These are phyloP conservation scores for Chaetomium tenue DNA, from an alignment of 495 filamentous ascomycete genomes.

Conservation along the genomic window DNA sequence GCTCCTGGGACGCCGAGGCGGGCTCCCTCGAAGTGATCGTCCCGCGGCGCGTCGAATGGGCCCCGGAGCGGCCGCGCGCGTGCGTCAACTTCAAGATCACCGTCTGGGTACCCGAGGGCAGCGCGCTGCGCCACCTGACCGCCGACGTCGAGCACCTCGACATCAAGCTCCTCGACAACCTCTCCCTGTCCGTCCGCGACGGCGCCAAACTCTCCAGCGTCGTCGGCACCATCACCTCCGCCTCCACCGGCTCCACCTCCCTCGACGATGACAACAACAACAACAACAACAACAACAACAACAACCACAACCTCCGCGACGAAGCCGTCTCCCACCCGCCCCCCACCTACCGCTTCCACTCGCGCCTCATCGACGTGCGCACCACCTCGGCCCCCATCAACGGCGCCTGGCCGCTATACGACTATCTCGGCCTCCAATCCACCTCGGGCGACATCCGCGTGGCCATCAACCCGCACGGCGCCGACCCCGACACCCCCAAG, in stretches of 20 bases:
- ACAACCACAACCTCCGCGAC: conserved; percentile 22
- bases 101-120: conserved; percentile 43
- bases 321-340: conserved; percentile 20
- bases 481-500: conserved; percentile 26
- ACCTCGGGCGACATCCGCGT: conserved; percentile 41
- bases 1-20: conserved; percentile 29
- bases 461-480: conserved; percentile 39
- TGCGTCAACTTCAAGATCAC: conserved; percentile 44
- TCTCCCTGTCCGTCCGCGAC: conserved; percentile 35
- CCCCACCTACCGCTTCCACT: conserved; percentile 35
- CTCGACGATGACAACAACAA: no score
- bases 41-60: conserved; percentile 34
- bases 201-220: conserved; percentile 29
- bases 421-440: conserved; percentile 40
- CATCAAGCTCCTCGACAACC: conserved; percentile 42
- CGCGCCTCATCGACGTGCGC: conserved; percentile 35
- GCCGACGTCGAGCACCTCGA: conserved; percentile 39
- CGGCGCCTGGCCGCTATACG: conserved; percentile 47
- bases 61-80: conserved; percentile 26
- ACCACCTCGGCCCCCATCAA: conserved; percentile 40
- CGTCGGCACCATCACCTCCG: conserved; percentile 33
- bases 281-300: no score
- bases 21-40: conserved; percentile 38
- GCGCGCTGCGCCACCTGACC: conserved; percentile 30
- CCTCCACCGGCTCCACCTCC: conserved; percentile 17